Base-by-base conservation (phyloP, 139 green algal species). In the Chlamydomonas eustigma region DNA sequence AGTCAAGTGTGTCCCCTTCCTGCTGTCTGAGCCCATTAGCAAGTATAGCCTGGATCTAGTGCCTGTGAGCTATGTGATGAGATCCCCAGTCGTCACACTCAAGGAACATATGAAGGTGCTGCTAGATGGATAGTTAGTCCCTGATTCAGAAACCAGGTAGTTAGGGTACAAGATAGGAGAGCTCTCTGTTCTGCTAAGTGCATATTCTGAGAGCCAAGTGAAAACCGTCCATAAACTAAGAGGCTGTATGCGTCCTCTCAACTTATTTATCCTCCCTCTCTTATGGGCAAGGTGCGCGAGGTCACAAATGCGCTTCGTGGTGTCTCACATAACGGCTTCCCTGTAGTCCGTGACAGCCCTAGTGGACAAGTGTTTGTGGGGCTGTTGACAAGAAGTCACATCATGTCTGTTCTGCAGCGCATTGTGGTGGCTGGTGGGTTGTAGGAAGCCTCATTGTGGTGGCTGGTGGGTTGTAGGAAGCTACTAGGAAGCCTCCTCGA, bases 291-390 rank as follows among this genome's bases (percentile, higher is more conserved):
- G 58, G 58, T 70, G 25, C 58, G 58, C 6, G 58, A 70, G 58
- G 76, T 97, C n/a, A 52, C 93, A 32, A 33, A 86, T 2, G 81
- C 92, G 37, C 83, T 98, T 73, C 69, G 78, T 4, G 51, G 33
- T 76, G 91, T 83, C 25, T 87, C 75, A 0, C 92, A 97, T 87
- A 97, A 97, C 82, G 94, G 91, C 50, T 98, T 97, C 82, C 92
- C 93, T 0, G 88, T 98, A 28, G 76, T 76, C 37, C 51, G 78
- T 22, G 77, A 83, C 28, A 33, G 50, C 6, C 58, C 58, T 8
- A 37, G 25, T 32, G 58, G 58, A 37, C 58, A 70, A 35, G 87
- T 96, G 63, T 91, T 90, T 74, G 83, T 92, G 67, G 92, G 92
- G 0, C 77, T 96, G 22, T 79, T 97, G 6, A 81, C 83, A 24